A percentile compares a stretch with the other conserved stretches of the same genome.
Conservation (phyloP, 2,329 filamentous ascomycete species). For the Colletotrichum tropicicola region DNA sequence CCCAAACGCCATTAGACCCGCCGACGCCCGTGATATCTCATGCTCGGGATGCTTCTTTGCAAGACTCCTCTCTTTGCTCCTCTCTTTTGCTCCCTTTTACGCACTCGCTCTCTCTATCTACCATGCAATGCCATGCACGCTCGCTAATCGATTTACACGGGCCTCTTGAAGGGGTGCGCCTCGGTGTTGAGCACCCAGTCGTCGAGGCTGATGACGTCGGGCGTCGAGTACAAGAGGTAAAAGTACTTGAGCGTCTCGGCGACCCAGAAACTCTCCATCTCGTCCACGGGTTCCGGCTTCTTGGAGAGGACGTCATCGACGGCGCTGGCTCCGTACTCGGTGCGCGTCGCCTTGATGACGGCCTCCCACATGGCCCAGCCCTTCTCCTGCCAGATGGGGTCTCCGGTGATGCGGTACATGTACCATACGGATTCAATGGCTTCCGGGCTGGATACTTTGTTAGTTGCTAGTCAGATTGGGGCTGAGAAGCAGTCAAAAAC, state of each 20-base stretch:
- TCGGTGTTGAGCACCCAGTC: constrained; percentile 75
- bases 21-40: constrained; percentile 21
- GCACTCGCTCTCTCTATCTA: background rate
- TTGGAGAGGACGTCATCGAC: constrained; percentile 68
- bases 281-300: constrained; percentile 58
- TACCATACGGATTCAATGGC: constrained; percentile 90
- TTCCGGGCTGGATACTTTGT: constrained; percentile 69
- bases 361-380: constrained; percentile 88
- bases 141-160: constrained; percentile 40
- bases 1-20: constrained; percentile 17
- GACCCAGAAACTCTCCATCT: constrained; percentile 91
- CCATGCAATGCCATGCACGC: background rate
- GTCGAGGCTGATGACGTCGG: constrained; percentile 72
- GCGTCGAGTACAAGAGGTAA: constrained; percentile 79
- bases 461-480: constrained; percentile 26
- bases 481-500: constrained; percentile 42
- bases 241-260: constrained; percentile 95
- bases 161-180: constrained; percentile 65
- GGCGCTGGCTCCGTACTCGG: constrained; percentile 74
- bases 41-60: background rate
- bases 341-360: constrained; percentile 72
- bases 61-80: background rate
- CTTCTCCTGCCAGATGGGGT: constrained; percentile 77
- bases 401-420: constrained; percentile 89
- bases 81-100: background rate